These are phyloP conservation scores for Tylopilus subfusipes DNA, from an alignment of 768 basidiomycete species.

Conservation along the genomic window DNA sequence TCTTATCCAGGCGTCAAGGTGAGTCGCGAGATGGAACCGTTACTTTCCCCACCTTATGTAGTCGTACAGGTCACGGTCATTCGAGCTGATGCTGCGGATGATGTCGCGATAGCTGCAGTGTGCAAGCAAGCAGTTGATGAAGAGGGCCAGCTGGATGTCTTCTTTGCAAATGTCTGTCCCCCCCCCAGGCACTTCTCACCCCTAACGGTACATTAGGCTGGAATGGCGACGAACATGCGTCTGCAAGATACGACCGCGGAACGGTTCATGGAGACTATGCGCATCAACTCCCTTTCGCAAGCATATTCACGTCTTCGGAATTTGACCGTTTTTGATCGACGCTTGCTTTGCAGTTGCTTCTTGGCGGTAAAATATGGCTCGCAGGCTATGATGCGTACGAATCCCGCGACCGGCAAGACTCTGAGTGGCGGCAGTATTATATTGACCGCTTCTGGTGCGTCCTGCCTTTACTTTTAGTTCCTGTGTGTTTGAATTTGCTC, in stretches of 20 bases:
- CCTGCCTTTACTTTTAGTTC: neutral
- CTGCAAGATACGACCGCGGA: conserved; percentile 58
- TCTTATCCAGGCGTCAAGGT: conserved; percentile 81
- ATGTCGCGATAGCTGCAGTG: conserved; percentile 58
- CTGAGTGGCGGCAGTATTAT: conserved; percentile 78
- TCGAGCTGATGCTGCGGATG: conserved; percentile 83
- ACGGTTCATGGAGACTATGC: conserved; percentile 70
- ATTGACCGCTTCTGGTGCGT: conserved; percentile 76
- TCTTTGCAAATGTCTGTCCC: conserved; percentile 83
- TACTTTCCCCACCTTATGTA: conserved; percentile 10
- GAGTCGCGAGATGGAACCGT: neutral
- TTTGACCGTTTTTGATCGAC: neutral
- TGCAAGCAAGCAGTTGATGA: conserved; percentile 74
- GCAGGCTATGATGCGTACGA: conserved; percentile 69
- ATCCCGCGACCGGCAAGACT: conserved; percentile 65
- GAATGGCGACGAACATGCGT: conserved; percentile 44
- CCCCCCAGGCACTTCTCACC: neutral
- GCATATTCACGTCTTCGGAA: conserved; percentile 8
- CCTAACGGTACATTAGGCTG: conserved; percentile 50
- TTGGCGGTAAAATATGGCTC: conserved; percentile 86
- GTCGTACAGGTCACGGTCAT: conserved; percentile 66
- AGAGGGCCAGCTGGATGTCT: conserved; percentile 85
- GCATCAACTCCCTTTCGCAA: conserved; percentile 70
- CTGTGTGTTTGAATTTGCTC: conserved; percentile 1
- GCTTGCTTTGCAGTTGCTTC: conserved; percentile 59